A percentile compares a stretch with the other conserved stretches of the same genome.
Evolutionary conservation across 2,329 filamentous ascomycete genomes (phyloP).

Genomic region (Colletotrichum somersetense): DNA sequence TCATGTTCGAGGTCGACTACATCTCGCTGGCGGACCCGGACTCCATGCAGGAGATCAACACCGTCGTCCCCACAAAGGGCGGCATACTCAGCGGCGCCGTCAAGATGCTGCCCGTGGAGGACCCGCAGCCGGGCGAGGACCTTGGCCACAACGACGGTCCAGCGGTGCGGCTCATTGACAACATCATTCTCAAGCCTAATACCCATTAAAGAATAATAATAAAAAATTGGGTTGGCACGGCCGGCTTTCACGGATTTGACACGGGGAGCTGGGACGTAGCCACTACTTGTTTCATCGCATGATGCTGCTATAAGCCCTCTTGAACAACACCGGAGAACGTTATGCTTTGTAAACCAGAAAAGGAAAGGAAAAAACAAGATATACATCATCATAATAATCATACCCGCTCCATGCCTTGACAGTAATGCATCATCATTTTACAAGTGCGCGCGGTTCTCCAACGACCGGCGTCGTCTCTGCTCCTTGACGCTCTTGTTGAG

Average conservation of each 20-base stretch:
- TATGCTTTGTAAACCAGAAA: background rate
- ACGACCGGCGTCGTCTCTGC: constrained; percentile 61
- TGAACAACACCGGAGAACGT: background rate
- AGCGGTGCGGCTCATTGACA: constrained; percentile 91
- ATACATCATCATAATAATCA: constrained; percentile 35
- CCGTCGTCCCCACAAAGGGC: constrained; percentile 77
- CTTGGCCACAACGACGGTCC: constrained; percentile 79
- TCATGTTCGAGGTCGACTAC: constrained; percentile 88
- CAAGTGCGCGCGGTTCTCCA: constrained; percentile 65
- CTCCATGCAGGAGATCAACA: constrained; percentile 81
- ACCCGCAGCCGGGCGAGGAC: constrained; percentile 77
- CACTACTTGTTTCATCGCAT: background rate
- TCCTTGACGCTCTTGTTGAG: constrained; percentile 60
- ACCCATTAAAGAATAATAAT: constrained; percentile 20
- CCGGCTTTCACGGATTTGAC: background rate
- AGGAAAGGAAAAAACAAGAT: background rate
- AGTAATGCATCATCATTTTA: constrained; percentile 47
- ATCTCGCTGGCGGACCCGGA: constrained; percentile 90
- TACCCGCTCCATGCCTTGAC: constrained; percentile 33
- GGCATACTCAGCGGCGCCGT: constrained; percentile 91
- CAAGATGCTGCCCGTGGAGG: constrained; percentile 87
- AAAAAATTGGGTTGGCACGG: constrained; percentile 2
- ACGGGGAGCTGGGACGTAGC: background rate
- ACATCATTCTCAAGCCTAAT: constrained; percentile 76
- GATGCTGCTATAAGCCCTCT: background rate